These are phyloP conservation scores for Rhododendron williamsianum DNA, from an alignment of 148 eudicot species.

Conservation along the genomic window DNA sequence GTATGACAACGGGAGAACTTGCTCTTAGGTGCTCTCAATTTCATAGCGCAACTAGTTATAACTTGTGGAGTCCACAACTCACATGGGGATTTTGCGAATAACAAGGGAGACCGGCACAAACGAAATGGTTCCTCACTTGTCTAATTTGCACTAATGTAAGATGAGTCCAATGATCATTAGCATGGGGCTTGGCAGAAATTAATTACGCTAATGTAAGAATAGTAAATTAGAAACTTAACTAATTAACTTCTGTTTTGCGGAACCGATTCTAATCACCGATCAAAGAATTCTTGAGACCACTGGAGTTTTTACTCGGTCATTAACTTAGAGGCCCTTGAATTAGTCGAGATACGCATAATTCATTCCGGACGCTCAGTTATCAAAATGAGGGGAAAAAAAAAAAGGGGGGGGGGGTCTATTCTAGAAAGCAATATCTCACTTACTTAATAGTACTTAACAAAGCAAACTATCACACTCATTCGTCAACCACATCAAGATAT, in stretches of 20 bases:
- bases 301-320: neutral
- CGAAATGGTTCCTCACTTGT: neutral
- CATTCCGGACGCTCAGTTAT: neutral
- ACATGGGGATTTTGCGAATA: too few species aligned
- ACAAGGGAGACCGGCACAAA: too few species aligned
- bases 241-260: too few species aligned
- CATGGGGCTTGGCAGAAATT: neutral
- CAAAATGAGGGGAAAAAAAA: too few species aligned
- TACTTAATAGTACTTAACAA: neutral
- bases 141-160: neutral
- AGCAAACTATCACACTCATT: slow-evolving; percentile 11
- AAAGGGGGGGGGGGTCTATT: neutral
- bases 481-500: neutral
- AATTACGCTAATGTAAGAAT: too few species aligned
- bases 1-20: too few species aligned
- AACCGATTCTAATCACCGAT: neutral
- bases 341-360: neutral
- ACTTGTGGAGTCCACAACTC: too few species aligned
- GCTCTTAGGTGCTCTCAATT: too few species aligned
- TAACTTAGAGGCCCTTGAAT: neutral
- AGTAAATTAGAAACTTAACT: too few species aligned
- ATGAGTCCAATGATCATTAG: neutral
- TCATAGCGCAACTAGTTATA: too few species aligned
- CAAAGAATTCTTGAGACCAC: neutral
- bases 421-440: slow-evolving; percentile 5